Evolutionary conservation across 2,329 filamentous ascomycete genomes (phyloP), one percentile per base, ranked within the genome.

Genomic region (Exophiala phaeomuriformis): DNA sequence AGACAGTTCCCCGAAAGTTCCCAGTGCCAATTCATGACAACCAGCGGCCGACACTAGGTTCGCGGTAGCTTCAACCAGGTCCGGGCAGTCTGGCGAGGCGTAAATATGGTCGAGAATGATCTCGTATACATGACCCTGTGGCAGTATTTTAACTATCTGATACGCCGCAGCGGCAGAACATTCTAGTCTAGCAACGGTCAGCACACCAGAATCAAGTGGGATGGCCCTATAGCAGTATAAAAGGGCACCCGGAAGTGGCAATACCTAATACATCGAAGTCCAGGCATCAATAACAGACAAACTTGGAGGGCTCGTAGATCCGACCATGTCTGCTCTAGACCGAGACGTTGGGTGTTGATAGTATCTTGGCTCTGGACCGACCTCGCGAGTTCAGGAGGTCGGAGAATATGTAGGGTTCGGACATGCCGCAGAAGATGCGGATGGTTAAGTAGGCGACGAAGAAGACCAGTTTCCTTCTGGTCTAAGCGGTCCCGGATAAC

Each of bases 261-360:
- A 47, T 58, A 58, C 55, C 52, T 49, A 31, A 60, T 52, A 7
- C 53, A 50, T 10, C 45, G 58, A 27, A 60, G 53, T 19, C 48
- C 50, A 52, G 46, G 48, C 58, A 60, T 58, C n/a, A 53, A 44
- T 5, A 51, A 49, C 28, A 60, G 36, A 39, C 36, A 31, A 3
- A 54, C 28, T 10, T 52, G 44, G 6, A 60, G 27, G 8, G 32
- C 45, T 30, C 31, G 39, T 4, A 60, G 46, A 27, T 56, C 52
- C 7, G 27, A 40, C 33, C 37, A 32, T 19, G 12, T 31, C 19
- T 46, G 10, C 8, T 48, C 50, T 27, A 40, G 33, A 39, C 41
- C 40, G 6, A 32, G 35, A 28, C 39, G 39, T 27, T 28, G 12
- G 4, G 12, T 27, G 9, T 41, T 5, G 12, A 27, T 10, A 41